Base-by-base conservation (phyloP, 2,329 filamentous ascomycete species). In the Hypomyces perniciosus region DNA sequence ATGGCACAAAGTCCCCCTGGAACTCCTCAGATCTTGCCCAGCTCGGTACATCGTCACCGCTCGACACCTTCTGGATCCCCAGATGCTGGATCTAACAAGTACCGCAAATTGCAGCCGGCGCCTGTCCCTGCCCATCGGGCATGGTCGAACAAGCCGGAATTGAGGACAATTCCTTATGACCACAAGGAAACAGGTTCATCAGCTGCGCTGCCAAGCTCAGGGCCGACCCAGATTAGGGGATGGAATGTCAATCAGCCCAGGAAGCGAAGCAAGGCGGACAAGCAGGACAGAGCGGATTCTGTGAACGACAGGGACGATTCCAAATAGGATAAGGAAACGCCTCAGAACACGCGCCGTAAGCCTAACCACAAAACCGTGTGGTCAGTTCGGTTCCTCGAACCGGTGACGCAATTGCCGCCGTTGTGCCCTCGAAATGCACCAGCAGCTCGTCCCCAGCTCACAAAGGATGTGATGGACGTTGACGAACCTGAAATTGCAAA, bases 161-260 rank as follows among this genome's bases (percentile, higher is more conserved):
- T 83, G n/a, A 75, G 79, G 50, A 80, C 80, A 4, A 78, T 81
- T 4, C 76, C 75, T 35, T 83, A 82, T 56, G 75, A 78, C 20
- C 80, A 81, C 60, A 82, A 81, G 60, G 79, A 83, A 58, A 80
- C 79, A 40, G 69, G 71, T 4, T 72, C 78, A 2, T 73, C 72
- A 13, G 78, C 81, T 45, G 76, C 78, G 10, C 72, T 80, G 30
- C 79, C 79, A 7, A 73, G 72, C 44, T 76, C 74, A 12, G 79
- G 78, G 0, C 79, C 79, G 1, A 79, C 77, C 9, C 72, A 73
- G 40, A 81, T 83, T 31, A 66, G 79, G 29, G 79, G 79, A 1
- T 83, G 79, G 79, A 79, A 77, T 43, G 68, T 72, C 8, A 72
- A 72, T 50, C 68, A 68, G 53, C 64, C 65, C 50, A 64, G 68